Base-by-base conservation (phyloP, 768 basidiomycete species). In the Hortiboletus campestris region DNA sequence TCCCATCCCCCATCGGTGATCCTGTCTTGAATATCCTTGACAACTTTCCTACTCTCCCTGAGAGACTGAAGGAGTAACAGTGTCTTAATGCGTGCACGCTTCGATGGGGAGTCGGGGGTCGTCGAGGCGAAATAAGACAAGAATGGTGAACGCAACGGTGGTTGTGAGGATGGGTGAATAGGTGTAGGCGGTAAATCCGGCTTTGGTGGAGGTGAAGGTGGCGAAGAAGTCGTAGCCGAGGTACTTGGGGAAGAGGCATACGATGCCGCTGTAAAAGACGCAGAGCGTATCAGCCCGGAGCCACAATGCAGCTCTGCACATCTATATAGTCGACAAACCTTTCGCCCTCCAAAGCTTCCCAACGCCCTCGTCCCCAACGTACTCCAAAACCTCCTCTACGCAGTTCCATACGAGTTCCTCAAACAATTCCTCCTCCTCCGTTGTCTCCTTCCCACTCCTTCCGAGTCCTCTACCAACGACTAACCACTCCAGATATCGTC, bases 91-190 rank as follows among this genome's bases (percentile, higher is more conserved):
- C 93, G 83, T 2, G 76, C 74, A 19, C 82, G 81, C 69, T 94
- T 94, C 54, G 84, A 79, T 16, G 80, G 79, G 0, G 91, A 89
- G 53, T 90, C 83, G 1, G 91, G 91, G 5, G 91, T 90, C 22
- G 88, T 88, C n/a, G 88, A 84, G 4, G 86, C 78, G 58, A 95
- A 87, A 71, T 93, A 92, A 6, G 84, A 78, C 8, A 91, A 66
- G 56, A 71, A 71, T 22, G 71, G 43, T 10, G 68, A 48, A 8
- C 65, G 69, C 1, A 13, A 20, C 6, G 50, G 36, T 34, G 52
- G 12, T 29, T 44, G 64, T 16, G 55, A 51, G 41, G 55, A 41
- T n/a, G 11, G 32, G 0, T 11, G 51, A 20, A 35, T 16, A 22
- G 54, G 19, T n/a, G 40, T 13, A 22, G 46, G 48, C 0, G 42